Base-by-base conservation (phyloP, 2,329 filamentous ascomycete species). In the Fusarium buxicola region DNA sequence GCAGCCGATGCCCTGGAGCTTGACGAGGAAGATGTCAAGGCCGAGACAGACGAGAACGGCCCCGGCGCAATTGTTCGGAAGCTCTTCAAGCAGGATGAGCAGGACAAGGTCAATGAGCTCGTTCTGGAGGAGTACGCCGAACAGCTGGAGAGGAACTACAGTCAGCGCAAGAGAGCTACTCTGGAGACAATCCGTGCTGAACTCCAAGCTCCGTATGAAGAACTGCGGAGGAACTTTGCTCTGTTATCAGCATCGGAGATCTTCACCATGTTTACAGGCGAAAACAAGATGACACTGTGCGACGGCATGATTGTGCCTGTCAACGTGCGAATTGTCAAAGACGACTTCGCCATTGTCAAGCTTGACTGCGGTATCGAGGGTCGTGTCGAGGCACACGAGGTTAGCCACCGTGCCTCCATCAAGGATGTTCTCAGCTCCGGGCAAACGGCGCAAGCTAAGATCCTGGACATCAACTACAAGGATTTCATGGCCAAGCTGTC, bases 1-100 rank as follows among this genome's bases (percentile, higher is more conserved):
- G 95, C 95, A 16, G 95, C 95, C 4, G 95, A 99, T 81, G 95
- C 95, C 13, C 82, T 99, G 43, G 94, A 97, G 74, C 84, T 99
- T 66, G 95, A 99, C 69, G 95, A 99, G 78, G 95, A 99, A 80
- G 95, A 99, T 71, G 92, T 99, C 74, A 96, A 97, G 77, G 92
- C 91, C 2, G 94, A 98, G 78, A 91, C 90, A 6, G 92, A 96
- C 65, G 92, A 97, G 72, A 92, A 93, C 63, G 95, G 95, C 1
- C 84, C 91, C 0, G 93, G 92, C 13, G 95, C 94, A 8, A 94
- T 98, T 67, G 92, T 99, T 51, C 89, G 94, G 62, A 96, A 94
- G 76, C 87, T 99, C n/a, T 92, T 99, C 75, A 92, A 92, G 72
- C 93, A 98, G 54, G 92, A 97, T 43, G 91, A 93, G 65, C 92